These are phyloP conservation scores for Komagataella pseudopastoris DNA, from an alignment of 805 yeast species.

Conservation along the genomic window DNA sequence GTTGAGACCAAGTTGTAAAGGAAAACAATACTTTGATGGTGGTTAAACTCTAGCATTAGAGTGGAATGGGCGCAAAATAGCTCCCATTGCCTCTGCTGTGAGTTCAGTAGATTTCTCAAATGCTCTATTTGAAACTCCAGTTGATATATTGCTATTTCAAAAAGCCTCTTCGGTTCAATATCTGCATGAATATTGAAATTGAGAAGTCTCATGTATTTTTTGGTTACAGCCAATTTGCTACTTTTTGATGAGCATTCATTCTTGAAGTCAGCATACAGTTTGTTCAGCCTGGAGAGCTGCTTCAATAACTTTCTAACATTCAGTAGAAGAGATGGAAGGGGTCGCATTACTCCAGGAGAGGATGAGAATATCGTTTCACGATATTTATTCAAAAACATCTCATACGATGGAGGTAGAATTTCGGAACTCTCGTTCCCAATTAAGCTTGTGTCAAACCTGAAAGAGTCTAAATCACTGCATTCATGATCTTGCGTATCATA, in stretches of 20 bases:
- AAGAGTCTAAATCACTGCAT: neutral
- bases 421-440: constrained; percentile 6
- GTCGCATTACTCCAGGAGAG: constrained; percentile 74
- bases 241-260: neutral
- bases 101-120: constrained; percentile 17
- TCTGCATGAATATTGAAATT: constrained; percentile 5
- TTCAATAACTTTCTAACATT: constrained; percentile 12
- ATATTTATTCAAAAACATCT: constrained; percentile 1
- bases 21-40: constrained; percentile 69
- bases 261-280: constrained; percentile 12
- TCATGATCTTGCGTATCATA: constrained; percentile 16
- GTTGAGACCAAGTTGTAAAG: constrained; percentile 74
- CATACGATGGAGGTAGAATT: constrained; percentile 2
- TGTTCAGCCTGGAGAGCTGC: constrained; percentile 15
- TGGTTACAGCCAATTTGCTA: constrained; percentile 1
- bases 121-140: constrained; percentile 14
- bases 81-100: constrained; percentile 55
- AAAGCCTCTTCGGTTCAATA: constrained; percentile 18
- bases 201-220: constrained; percentile 6
- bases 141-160: constrained; percentile 22
- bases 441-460: constrained; percentile 3
- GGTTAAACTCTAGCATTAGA: constrained; percentile 48
- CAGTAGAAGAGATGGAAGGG: constrained; percentile 34
- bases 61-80: constrained; percentile 28
- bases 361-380: constrained; percentile 34